These are phyloP conservation scores for Vitis labrusca DNA, from an alignment of 164 flowering plant genomes.

Conservation along the genomic window DNA sequence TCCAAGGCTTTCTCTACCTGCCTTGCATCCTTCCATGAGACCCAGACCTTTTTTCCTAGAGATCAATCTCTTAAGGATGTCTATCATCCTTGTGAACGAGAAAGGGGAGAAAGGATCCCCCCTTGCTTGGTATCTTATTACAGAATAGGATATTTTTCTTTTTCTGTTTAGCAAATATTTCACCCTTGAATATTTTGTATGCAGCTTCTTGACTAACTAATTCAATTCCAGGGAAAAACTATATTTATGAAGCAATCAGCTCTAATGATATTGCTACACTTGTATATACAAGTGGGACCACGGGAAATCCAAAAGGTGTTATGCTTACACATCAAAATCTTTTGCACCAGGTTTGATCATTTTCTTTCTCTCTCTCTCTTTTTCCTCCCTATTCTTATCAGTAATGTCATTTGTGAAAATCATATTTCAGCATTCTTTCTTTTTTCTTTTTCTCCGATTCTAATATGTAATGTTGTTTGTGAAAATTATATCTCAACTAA, in stretches of 20 bases:
- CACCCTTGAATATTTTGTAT: not conserved
- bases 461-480: no score
- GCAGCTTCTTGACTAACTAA: conserved; percentile 2
- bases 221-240: conserved; percentile 42
- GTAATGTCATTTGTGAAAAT: no score
- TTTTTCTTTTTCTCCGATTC: not conserved
- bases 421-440: not conserved
- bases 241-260: conserved; percentile 62
- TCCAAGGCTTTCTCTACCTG: no score
- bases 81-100: no score
- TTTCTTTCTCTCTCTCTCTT: not conserved
- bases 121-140: no score
- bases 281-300: conserved; percentile 94
- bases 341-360: conserved; percentile 74
- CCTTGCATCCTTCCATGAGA: no score
- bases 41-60: no score
- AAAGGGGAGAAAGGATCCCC: no score
- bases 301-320: conserved; percentile 93
- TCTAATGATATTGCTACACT: conserved; percentile 87
- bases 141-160: no score
- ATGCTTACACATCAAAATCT: conserved; percentile 93
- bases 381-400: not conserved
- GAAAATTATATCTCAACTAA: no score
- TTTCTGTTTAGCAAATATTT: no score
- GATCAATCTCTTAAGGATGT: no score